Conservation (phyloP, 2,329 filamentous ascomycete species). For the Ustulina deusta region DNA sequence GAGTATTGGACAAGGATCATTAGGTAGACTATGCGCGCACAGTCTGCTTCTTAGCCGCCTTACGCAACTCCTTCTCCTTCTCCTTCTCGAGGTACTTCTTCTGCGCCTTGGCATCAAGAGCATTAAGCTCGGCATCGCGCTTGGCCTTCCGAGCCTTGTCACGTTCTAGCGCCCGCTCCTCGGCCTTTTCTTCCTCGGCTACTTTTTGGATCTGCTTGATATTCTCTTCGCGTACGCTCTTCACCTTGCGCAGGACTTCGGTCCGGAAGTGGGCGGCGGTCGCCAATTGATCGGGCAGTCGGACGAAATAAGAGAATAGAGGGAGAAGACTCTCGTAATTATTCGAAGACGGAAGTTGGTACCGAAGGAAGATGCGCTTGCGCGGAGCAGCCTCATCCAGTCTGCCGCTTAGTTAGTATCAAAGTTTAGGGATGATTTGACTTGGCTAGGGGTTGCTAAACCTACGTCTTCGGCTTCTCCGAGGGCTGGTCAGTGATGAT, state of each 20-base stretch:
- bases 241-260: conserved; percentile 88
- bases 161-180: conserved; percentile 78
- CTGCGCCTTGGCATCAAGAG: conserved; percentile 83
- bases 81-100: conserved; percentile 87
- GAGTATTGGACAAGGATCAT: background rate
- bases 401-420: conserved; percentile 57
- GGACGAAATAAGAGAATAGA: conserved; percentile 84
- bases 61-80: conserved; percentile 76
- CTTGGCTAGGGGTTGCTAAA: background rate
- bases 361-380: conserved; percentile 88
- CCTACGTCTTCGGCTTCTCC: conserved; percentile 85
- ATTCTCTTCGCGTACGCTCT: conserved; percentile 81
- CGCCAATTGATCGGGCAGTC: conserved; percentile 85
- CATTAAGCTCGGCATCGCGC: conserved; percentile 83
- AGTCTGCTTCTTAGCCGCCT: conserved; percentile 66
- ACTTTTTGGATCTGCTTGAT: conserved; percentile 82
- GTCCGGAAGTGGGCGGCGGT: conserved; percentile 85
- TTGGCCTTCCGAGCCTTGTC: conserved; percentile 88
- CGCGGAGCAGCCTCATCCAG: conserved; percentile 85
- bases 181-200: conserved; percentile 83
- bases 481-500: conserved; percentile 90
- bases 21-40: conserved; percentile 58
- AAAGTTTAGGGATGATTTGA: conserved; percentile 12
- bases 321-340: conserved; percentile 75
- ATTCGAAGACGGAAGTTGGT: conserved; percentile 73